A percentile compares a stretch with the other conserved stretches of the same genome.
These are phyloP conservation scores for Malbranchea zuffiana DNA, from an alignment of 2,329 filamentous ascomycete genomes.

Conservation along the genomic window DNA sequence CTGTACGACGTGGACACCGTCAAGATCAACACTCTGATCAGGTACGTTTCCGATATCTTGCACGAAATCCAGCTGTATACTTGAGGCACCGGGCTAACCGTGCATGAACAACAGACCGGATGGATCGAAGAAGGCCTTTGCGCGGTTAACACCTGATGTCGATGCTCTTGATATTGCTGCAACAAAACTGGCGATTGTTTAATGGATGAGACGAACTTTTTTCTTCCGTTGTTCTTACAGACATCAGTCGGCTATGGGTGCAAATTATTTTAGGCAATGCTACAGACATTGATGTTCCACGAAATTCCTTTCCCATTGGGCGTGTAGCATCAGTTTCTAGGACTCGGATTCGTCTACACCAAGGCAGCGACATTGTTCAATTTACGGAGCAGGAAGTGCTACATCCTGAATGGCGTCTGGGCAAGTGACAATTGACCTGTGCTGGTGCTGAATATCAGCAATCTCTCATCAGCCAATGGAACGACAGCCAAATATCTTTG, in stretches of 20 bases:
- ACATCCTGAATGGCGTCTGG: too few relatives aligned
- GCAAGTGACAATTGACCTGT: too few relatives aligned
- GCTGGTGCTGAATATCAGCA: too few relatives aligned
- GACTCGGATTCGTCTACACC: too few relatives aligned
- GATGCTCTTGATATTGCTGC: constrained; percentile 98
- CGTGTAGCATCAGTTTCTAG: too few relatives aligned
- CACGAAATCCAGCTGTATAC: background rate
- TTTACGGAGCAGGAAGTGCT: too few relatives aligned
- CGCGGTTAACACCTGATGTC: constrained; percentile 87
- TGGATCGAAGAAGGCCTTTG: constrained; percentile 97
- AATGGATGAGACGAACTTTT: constrained; percentile 28
- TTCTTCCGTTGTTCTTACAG: constrained; percentile 11
- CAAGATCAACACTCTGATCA: constrained; percentile 99
- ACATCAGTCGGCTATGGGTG: constrained; percentile 12
- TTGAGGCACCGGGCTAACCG: constrained; percentile 11
- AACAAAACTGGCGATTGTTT: constrained; percentile 97
- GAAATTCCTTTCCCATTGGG: too few relatives aligned
- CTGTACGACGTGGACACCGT: constrained; percentile 95
- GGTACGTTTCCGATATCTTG: constrained; percentile 45
- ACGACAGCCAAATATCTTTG: too few relatives aligned
- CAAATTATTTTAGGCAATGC: constrained; percentile 8
- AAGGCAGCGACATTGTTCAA: too few relatives aligned
- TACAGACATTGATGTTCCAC: constrained; percentile 10
- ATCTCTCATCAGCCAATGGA: too few relatives aligned
- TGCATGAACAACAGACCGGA: constrained; percentile 55